Base-by-base conservation (phyloP, 768 basidiomycete species). In the Podaxis carcinomalis region DNA sequence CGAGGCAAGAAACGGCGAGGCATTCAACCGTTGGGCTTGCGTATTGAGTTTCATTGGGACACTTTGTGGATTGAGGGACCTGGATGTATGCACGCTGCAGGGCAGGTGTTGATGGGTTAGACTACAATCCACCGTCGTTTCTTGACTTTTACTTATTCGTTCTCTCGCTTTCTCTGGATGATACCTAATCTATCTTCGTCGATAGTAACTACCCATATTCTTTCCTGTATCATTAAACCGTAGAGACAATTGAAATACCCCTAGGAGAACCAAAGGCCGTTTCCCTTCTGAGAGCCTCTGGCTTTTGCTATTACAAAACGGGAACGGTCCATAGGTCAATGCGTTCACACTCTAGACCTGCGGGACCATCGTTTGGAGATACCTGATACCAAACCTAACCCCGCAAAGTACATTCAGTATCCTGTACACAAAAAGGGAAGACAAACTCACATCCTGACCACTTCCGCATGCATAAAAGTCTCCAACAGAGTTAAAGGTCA, bases 401-500 rank as follows among this genome's bases (percentile, higher is more conserved):
- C 50, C 9, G 9, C 27, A 6, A 21, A 42, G 21, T 35, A n/a
- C 32, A 32, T 28, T 21, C 47, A 49, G 21, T 39, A 39, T 13
- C 14, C 23, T 19, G 19, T 49, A 16, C 5, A 13, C n/a, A 44
- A 21, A 21, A 32, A 59, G 27, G 23, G 36, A 56, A 53, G 37
- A 49, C 21, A 47, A 3, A 64, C 72, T 62, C 49, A 72, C 74
- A 63, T 73, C 71, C 39, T 69, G 52, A 0, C 63, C 61, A 51
- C 56, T 55, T 36, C 66, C 68, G 59, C 74, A 74, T 5, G 69
- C 63, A 59, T 69, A 74, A 56, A 76, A 76, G 1, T 65, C 70
- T 16, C 74, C 74, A 3, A 59, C 47, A 40, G 27, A 69, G 44
- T 72, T 70, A 37, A 72, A 70, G 21, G 63, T 67, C 59, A 74